Evolutionary conservation across 2,329 filamentous ascomycete species (phyloP).

Genomic region (Exophiala alcalophila): DNA sequence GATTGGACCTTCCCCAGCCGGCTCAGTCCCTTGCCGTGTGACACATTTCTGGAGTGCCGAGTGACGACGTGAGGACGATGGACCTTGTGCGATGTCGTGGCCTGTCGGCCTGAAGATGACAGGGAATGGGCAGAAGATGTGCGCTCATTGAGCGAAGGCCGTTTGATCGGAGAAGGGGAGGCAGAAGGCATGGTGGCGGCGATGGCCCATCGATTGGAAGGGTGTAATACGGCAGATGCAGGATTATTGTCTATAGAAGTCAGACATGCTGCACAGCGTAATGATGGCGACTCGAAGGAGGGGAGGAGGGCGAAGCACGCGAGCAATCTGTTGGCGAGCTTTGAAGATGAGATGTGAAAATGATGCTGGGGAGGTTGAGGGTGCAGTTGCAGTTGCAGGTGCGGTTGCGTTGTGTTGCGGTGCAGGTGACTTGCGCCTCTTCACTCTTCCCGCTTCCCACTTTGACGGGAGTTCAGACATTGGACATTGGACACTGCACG

Average conservation of each 20-base stretch:
- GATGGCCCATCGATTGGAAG: constrained; percentile 14
- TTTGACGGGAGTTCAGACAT: too few relatives aligned
- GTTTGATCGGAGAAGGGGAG: constrained; percentile 29
- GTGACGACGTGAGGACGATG: constrained; percentile 45
- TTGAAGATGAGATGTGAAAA: background rate
- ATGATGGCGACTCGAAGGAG: too few relatives aligned
- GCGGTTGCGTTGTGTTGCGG: background rate
- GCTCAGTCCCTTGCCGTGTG: constrained; percentile 44
- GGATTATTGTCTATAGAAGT: constrained; percentile 3
- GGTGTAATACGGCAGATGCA: background rate
- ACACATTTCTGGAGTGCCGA: constrained; percentile 42
- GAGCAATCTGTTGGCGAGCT: too few relatives aligned
- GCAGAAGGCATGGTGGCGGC: constrained; percentile 29
- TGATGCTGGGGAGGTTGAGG: background rate
- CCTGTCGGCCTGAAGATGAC: constrained; percentile 28
- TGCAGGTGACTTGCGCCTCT: too few relatives aligned
- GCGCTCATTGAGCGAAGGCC: constrained; percentile 28
- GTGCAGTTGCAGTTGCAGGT: background rate
- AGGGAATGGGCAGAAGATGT: constrained; percentile 28
- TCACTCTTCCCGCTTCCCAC: too few relatives aligned
- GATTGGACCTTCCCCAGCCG: constrained; percentile 41
- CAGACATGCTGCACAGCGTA: too few relatives aligned
- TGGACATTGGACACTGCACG: too few relatives aligned
- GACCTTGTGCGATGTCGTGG: constrained; percentile 33
- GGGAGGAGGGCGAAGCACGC: too few relatives aligned